Conservation (phyloP, 129 eudicot species). For the Helianthus tuberosus region DNA sequence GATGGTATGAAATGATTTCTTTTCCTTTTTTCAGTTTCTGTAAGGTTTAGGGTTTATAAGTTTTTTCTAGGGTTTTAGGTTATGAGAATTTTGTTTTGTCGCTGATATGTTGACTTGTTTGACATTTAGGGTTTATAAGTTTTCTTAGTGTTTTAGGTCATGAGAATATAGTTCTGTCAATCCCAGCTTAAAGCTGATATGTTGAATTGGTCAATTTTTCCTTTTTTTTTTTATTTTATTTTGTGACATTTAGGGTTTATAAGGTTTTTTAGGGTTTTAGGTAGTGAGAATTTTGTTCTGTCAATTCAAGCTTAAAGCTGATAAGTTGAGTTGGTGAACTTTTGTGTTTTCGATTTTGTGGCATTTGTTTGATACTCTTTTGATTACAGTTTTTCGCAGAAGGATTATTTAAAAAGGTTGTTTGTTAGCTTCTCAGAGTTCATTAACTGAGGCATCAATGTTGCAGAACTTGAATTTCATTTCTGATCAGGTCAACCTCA, state of each 20-base stretch:
- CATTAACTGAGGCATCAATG: conserved; percentile 37
- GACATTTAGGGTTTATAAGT: conserved; percentile 20
- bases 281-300: no score
- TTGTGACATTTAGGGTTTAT: conserved; percentile 17
- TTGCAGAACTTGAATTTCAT: conserved; percentile 32
- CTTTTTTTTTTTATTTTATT: no score
- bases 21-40: not conserved
- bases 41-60: conserved; percentile 18
- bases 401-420: conserved; percentile 17
- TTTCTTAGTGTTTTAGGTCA: conserved; percentile 10
- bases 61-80: conserved; percentile 7
- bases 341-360: not conserved
- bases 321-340: not conserved
- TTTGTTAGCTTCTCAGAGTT: conserved; percentile 18
- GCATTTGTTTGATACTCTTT: not conserved
- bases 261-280: not conserved
- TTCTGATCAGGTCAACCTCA: conserved; percentile 28
- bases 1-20: not conserved
- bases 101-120: not conserved
- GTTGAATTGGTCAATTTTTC: not conserved
- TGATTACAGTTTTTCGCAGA: conserved; percentile 12
- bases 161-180: not conserved
- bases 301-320: not conserved
- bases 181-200: conserved; percentile 4
- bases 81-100: not conserved